Evolutionary conservation across 495 filamentous ascomycete species (phyloP).

Genomic region (Trichocladium antarcticum): DNA sequence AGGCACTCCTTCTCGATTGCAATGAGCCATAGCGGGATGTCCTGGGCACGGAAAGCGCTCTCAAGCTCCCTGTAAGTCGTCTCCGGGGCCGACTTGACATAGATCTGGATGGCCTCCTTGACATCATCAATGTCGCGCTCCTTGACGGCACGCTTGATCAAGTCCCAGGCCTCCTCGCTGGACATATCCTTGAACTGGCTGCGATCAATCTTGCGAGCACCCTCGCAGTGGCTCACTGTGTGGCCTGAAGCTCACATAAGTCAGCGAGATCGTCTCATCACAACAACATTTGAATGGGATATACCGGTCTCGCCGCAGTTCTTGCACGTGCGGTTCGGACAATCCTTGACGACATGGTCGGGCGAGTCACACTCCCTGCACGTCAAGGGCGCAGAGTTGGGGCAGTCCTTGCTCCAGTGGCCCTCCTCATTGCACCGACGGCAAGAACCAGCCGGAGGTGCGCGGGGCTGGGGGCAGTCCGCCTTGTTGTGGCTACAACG

Average conservation of each 20-base stretch:
- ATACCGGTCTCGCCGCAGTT: constrained; percentile 67
- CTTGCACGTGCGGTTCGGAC: constrained; percentile 58
- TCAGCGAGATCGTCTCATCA: constrained; percentile 4
- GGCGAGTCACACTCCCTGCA: constrained; percentile 59
- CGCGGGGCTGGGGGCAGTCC: constrained; percentile 38
- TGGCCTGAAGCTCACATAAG: constrained; percentile 45
- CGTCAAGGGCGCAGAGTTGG: constrained; percentile 44
- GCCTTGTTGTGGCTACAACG: constrained; percentile 39
- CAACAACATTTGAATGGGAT: not conserved
- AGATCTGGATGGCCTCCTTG: constrained; percentile 59
- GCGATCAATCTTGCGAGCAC: constrained; percentile 56
- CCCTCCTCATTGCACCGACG: constrained; percentile 60
- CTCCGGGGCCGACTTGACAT: constrained; percentile 59
- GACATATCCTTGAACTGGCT: constrained; percentile 45
- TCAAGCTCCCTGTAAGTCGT: constrained; percentile 64
- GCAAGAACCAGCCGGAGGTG: constrained; percentile 51
- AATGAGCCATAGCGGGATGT: constrained; percentile 59
- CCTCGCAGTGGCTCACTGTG: constrained; percentile 50
- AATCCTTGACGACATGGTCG: constrained; percentile 56
- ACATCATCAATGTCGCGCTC: constrained; percentile 63
- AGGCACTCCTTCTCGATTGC: constrained; percentile 54
- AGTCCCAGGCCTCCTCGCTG: constrained; percentile 59
- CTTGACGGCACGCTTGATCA: constrained; percentile 50
- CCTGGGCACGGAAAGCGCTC: constrained; percentile 53
- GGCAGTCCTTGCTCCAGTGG: constrained; percentile 57